These are phyloP conservation scores for Mycena sanguinolenta DNA, from an alignment of 768 basidiomycete species.

Conservation along the genomic window DNA sequence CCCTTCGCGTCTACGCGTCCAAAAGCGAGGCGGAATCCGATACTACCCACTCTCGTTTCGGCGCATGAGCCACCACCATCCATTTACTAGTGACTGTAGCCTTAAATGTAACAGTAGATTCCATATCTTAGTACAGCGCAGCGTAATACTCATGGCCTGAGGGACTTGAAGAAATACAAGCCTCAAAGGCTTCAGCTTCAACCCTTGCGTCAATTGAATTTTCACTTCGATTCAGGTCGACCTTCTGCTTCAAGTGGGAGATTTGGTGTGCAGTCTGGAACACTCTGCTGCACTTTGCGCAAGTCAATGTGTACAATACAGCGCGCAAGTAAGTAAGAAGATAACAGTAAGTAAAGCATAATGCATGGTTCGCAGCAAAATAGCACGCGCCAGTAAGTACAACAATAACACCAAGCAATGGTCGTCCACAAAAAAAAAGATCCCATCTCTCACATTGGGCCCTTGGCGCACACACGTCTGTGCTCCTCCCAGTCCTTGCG, in stretches of 20 bases:
- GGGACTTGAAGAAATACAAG: too few relatives aligned
- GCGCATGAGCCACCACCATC: background rate
- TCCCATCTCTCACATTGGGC: slow-evolving; percentile 3
- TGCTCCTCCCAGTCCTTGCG: slow-evolving; percentile 86
- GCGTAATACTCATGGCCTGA: too few relatives aligned
- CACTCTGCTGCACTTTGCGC: too few relatives aligned
- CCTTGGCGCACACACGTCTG: slow-evolving; percentile 69
- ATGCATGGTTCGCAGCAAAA: slow-evolving; percentile 1
- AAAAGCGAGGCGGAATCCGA: background rate
- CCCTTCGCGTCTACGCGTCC: background rate
- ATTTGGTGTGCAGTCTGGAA: too few relatives aligned
- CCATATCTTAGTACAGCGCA: too few relatives aligned
- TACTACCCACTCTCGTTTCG: background rate
- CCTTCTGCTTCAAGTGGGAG: too few relatives aligned
- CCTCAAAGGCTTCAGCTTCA: too few relatives aligned
- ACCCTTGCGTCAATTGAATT: too few relatives aligned
- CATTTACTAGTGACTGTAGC: slow-evolving; percentile 2
- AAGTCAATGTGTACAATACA: too few relatives aligned
- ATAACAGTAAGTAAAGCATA: slow-evolving; percentile 21
- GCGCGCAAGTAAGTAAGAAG: slow-evolving; percentile 9
- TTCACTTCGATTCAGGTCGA: too few relatives aligned
- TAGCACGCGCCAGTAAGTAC: background rate
- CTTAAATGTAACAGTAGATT: background rate
- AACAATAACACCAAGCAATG: background rate
- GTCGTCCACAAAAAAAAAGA: background rate